These are phyloP conservation scores for Pseudomassariella vexata DNA, from an alignment of 2,329 filamentous ascomycete species.

Conservation along the genomic window DNA sequence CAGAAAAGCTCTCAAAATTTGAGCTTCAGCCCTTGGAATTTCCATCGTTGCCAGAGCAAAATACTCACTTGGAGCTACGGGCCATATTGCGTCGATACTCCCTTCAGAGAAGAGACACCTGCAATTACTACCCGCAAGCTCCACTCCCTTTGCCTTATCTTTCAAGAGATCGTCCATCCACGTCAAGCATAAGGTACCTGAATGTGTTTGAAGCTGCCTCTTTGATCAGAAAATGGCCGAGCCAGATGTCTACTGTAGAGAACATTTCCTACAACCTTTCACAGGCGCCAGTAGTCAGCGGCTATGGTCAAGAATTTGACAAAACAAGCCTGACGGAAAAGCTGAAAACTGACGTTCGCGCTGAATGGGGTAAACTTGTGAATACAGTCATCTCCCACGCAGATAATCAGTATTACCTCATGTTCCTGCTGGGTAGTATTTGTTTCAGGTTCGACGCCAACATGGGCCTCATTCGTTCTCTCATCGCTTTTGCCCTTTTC, in stretches of 20 bases:
- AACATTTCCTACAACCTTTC: slow-evolving; percentile 15
- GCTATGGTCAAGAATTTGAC: slow-evolving; percentile 13
- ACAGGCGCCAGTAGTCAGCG: slow-evolving; percentile 13
- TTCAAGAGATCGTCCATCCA: slow-evolving; percentile 11
- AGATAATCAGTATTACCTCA: slow-evolving; percentile 9
- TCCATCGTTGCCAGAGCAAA: not conserved
- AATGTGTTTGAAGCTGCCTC: slow-evolving; percentile 13
- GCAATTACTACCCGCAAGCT: too few species aligned
- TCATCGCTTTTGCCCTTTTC: slow-evolving; percentile 39
- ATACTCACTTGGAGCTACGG: slow-evolving; percentile 13
- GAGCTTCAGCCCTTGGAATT: not conserved
- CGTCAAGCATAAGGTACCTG: slow-evolving; percentile 10
- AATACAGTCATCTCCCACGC: slow-evolving; percentile 11
- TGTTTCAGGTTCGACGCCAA: slow-evolving; percentile 17
- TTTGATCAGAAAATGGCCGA: slow-evolving; percentile 8
- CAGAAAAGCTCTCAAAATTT: slow-evolving; percentile 15
- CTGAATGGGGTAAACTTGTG: slow-evolving; percentile 19
- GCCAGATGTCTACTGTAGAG: slow-evolving; percentile 11
- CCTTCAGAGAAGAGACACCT: too few species aligned
- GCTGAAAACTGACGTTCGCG: slow-evolving; percentile 15
- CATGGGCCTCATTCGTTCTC: slow-evolving; percentile 17
- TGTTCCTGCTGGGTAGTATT: slow-evolving; percentile 19
- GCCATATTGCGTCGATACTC: slow-evolving; percentile 19
- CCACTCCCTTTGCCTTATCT: too few species aligned
- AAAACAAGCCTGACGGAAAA: slow-evolving; percentile 16